Percentiles rank a stretch among this genome's conserved stretches.
Conservation (phyloP, 2,329 filamentous ascomycete species). For the Calonectria pseudoreteaudii region DNA sequence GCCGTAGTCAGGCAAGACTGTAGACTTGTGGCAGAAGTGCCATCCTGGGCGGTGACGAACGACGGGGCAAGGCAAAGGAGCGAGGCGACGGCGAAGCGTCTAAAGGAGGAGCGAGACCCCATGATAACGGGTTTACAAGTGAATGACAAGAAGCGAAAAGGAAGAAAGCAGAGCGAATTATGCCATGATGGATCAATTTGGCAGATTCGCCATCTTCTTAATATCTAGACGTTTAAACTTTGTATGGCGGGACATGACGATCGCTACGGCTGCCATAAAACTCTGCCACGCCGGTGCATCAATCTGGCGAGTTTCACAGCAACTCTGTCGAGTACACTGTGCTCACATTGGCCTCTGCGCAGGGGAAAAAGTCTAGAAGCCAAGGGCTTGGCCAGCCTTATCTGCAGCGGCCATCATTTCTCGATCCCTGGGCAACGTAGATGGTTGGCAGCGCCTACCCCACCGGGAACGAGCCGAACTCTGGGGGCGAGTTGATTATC, state of each 20-base stretch:
- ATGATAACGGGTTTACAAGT: not conserved
- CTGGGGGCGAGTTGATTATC: not conserved
- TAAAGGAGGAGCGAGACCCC: slow-evolving; percentile 12
- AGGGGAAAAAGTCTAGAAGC: not conserved
- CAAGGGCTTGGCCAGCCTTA: not conserved
- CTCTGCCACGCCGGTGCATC: not conserved
- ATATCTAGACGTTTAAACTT: not conserved
- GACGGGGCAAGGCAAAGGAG: slow-evolving; percentile 19
- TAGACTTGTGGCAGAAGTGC: slow-evolving; percentile 3
- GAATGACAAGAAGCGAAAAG: not conserved
- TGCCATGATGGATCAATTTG: not conserved
- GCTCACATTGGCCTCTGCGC: not conserved
- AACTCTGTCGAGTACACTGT: not conserved
- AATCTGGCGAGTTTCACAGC: not conserved
- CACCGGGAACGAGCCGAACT: not conserved
- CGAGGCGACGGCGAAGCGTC: slow-evolving; percentile 24
- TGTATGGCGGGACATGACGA: not conserved
- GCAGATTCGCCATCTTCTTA: not conserved
- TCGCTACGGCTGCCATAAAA: not conserved
- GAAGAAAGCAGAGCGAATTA: not conserved
- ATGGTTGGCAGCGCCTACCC: not conserved
- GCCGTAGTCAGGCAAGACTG: slow-evolving; percentile 31
- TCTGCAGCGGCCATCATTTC: not conserved
- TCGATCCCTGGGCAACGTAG: not conserved
- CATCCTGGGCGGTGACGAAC: not conserved